Evolutionary conservation across 345 rosid genomes (phyloP).

Genomic region (Melastoma malabathricum): DNA sequence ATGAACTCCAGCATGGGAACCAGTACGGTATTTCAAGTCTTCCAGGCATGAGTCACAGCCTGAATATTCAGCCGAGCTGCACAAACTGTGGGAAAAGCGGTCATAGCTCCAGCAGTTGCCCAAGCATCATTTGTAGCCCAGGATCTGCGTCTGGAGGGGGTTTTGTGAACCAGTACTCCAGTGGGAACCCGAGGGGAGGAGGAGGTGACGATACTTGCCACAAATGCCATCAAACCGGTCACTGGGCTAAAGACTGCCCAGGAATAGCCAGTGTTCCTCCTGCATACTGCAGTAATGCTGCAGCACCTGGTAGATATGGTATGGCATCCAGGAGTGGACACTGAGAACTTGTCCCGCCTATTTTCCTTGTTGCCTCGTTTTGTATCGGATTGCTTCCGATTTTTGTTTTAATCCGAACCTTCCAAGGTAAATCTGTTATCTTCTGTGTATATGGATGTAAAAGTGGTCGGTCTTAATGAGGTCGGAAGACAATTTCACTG

Average conservation of each 20-base stretch:
- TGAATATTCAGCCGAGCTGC: slow-evolving; percentile 20
- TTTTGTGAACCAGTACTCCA: slow-evolving; percentile 15
- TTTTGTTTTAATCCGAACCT: too few species aligned
- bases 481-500: too few species aligned
- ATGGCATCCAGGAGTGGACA: slow-evolving; percentile 22
- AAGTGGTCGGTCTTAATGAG: too few species aligned
- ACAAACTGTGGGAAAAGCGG: slow-evolving; percentile 49
- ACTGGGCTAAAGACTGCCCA: slow-evolving; percentile 62
- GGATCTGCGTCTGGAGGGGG: slow-evolving; percentile 23
- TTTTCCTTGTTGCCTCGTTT: too few species aligned
- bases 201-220: slow-evolving; percentile 24
- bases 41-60: slow-evolving; percentile 8
- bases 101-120: slow-evolving; percentile 58
- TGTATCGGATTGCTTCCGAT: too few species aligned
- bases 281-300: slow-evolving; percentile 26
- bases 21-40: slow-evolving; percentile 22
- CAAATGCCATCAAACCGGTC: slow-evolving; percentile 53
- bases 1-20: slow-evolving; percentile 35
- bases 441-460: too few species aligned
- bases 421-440: too few species aligned
- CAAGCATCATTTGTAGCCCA: slow-evolving; percentile 47
- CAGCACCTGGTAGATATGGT: slow-evolving; percentile 37
- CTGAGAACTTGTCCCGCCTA: slow-evolving; percentile 5
- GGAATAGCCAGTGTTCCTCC: slow-evolving; percentile 19
- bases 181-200: slow-evolving; percentile 18